phyloP scores from a whole-genome alignment of 148 eudicot genomes.

The Rhododendron henanense region DNA sequence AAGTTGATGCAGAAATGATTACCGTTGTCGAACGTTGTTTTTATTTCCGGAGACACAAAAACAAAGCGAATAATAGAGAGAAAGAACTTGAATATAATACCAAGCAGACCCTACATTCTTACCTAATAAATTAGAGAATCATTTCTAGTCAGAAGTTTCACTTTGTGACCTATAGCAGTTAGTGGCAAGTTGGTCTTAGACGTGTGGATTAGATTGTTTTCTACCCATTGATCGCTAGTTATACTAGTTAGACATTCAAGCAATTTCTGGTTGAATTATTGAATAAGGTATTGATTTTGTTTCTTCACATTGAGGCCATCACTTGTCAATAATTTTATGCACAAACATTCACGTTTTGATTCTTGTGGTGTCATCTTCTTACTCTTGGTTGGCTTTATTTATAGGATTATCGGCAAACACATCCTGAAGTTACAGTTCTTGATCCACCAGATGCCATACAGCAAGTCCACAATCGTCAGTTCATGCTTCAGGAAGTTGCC shows the following conservation, averaged over 20 bases:
- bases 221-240: background rate
- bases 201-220: background rate
- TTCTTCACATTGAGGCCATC: background rate
- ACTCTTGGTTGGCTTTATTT: slow-evolving; percentile 15
- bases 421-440: slow-evolving; percentile 81
- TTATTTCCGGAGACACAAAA: background rate
- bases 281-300: background rate
- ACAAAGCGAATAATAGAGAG: background rate
- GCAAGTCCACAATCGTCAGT: slow-evolving; percentile 82
- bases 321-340: background rate
- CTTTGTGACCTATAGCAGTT: background rate
- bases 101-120: background rate
- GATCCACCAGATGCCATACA: slow-evolving; percentile 98
- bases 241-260: background rate
- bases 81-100: background rate
- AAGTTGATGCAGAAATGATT: background rate
- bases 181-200: background rate
- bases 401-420: slow-evolving; percentile 72
- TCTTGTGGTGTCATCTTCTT: slow-evolving; percentile 11
- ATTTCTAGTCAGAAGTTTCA: background rate
- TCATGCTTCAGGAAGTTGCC: slow-evolving; percentile 91
- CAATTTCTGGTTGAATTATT: background rate
- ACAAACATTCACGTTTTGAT: background rate
- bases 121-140: background rate
- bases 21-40: background rate